Evolutionary conservation across 1,284 basidiomycete genomes (phyloP).

Genomic region (Stereum hirsutum): DNA sequence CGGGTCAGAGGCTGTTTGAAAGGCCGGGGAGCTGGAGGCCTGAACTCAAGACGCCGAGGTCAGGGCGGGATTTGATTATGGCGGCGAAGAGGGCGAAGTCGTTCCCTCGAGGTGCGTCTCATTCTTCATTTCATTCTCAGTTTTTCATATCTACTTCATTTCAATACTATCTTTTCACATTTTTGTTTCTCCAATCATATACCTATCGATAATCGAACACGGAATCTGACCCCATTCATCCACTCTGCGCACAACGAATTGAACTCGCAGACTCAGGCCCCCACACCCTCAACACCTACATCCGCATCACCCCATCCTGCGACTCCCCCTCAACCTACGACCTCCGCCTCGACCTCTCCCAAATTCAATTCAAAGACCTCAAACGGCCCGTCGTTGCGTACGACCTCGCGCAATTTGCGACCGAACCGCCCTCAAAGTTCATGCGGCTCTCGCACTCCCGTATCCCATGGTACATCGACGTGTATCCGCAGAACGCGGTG

Average conservation of each 20-base stretch:
- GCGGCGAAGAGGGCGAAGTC: slow-evolving; percentile 13
- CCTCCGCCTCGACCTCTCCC: slow-evolving; percentile 6
- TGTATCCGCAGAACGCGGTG: slow-evolving; percentile 20
- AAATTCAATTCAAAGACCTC: slow-evolving; percentile 9
- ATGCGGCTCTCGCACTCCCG: slow-evolving; percentile 12
- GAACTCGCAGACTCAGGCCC: slow-evolving; percentile 15
- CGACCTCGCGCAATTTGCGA: slow-evolving; percentile 11
- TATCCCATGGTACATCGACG: slow-evolving; percentile 13
- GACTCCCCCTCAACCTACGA: slow-evolving; percentile 10
- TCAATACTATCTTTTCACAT: too few relatives aligned
- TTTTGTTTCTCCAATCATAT: too few relatives aligned
- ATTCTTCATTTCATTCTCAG: neutral
- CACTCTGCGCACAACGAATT: neutral
- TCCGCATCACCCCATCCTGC: slow-evolving; percentile 7
- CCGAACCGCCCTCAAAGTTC: slow-evolving; percentile 10
- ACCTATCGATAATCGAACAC: too few relatives aligned
- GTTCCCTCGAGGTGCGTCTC: slow-evolving; percentile 12
- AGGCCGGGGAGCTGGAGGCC: slow-evolving; percentile 24
- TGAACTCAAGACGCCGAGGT: slow-evolving; percentile 22
- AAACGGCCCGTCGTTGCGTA: slow-evolving; percentile 8
- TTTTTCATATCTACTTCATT: neutral
- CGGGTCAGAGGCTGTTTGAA: slow-evolving; percentile 7
- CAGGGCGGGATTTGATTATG: slow-evolving; percentile 16
- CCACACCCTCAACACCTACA: slow-evolving; percentile 8
- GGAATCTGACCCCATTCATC: too few relatives aligned